phyloP scores from a whole-genome alignment of 192 early-diverging fungal species.

The Pecoramyces ruminantium region DNA sequence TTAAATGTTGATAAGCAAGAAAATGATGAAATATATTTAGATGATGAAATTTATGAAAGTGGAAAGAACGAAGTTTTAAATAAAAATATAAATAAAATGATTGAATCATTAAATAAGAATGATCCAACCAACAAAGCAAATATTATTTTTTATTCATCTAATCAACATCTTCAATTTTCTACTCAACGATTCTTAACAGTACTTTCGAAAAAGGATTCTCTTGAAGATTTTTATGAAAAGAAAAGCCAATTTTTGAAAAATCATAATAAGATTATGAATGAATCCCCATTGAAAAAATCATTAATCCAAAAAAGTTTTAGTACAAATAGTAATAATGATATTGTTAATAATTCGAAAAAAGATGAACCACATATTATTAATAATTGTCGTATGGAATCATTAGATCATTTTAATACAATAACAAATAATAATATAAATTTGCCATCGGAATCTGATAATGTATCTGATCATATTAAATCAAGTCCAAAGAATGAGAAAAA shows the following conservation, averaged over 20 bases:
- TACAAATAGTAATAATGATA: too few species aligned
- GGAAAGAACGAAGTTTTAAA: neutral
- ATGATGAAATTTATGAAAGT: neutral
- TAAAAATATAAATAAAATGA: neutral
- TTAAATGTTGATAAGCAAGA: neutral
- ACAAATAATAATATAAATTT: neutral
- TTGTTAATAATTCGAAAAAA: neutral
- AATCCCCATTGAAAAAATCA: neutral
- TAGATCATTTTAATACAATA: neutral
- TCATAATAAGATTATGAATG: neutral
- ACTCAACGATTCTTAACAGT: neutral
- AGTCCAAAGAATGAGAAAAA: neutral
- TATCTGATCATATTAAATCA: neutral
- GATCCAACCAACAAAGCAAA: neutral
- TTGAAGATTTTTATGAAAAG: neutral
- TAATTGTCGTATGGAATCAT: neutral
- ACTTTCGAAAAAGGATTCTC: neutral
- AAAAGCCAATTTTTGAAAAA: neutral
- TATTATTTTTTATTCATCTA: neutral
- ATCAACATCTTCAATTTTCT: neutral
- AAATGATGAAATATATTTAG: neutral
- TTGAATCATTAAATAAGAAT: neutral
- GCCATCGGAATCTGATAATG: neutral
- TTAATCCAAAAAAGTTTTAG: neutral
- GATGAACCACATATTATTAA: neutral